Evolutionary conservation across 306 rosid genomes (phyloP).

Genomic region (Oemleria cerasiformis): DNA sequence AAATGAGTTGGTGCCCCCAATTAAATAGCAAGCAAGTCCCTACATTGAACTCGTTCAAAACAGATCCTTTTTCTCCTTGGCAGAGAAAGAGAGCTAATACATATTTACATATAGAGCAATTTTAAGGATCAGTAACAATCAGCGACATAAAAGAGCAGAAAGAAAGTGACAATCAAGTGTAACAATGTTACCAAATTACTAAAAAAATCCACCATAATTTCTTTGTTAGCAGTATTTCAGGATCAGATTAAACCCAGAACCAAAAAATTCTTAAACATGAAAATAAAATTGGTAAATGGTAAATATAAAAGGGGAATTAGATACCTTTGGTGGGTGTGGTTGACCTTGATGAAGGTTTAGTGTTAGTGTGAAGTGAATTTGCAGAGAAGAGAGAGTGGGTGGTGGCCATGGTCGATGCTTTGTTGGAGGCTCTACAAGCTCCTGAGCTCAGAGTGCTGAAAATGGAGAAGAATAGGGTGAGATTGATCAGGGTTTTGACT

Average conservation of each 20-base stretch:
- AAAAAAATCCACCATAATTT: background rate
- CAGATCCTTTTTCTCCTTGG: background rate
- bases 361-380: slow-evolving; percentile 18
- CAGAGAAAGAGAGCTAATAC: too few relatives aligned
- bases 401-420: slow-evolving; percentile 34
- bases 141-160: too few relatives aligned
- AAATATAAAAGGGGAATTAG: too few relatives aligned
- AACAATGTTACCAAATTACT: too few relatives aligned
- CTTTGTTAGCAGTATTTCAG: slow-evolving; percentile 3
- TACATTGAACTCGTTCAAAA: too few relatives aligned
- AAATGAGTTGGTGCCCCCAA: background rate
- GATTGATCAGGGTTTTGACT: background rate
- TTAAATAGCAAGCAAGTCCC: background rate
- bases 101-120: too few relatives aligned
- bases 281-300: background rate
- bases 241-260: background rate
- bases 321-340: slow-evolving; percentile 34
- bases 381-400: slow-evolving; percentile 23
- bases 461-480: background rate
- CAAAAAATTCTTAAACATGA: background rate
- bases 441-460: background rate
- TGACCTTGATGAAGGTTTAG: slow-evolving; percentile 22
- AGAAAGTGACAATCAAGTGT: too few relatives aligned
- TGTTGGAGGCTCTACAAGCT: background rate
- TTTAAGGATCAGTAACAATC: too few relatives aligned